A percentile compares a stretch with the other conserved stretches of the same genome.
phyloP scores from a whole-genome alignment of 1,284 basidiomycete genomes.

The Somion occarium region DNA sequence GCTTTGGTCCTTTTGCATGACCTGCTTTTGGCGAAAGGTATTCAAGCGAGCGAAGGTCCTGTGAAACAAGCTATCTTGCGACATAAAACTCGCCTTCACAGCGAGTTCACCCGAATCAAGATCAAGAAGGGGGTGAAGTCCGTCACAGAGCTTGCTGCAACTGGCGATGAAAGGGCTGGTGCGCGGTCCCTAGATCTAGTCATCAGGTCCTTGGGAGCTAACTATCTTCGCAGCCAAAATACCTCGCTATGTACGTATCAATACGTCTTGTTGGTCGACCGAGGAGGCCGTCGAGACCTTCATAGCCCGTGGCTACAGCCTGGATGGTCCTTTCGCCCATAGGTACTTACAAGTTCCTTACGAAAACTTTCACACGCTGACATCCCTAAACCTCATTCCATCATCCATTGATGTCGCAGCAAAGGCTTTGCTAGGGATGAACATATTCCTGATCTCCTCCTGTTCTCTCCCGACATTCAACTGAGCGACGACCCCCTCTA shows the following conservation, averaged over 20 bases:
- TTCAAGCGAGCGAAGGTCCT: conserved; percentile 85
- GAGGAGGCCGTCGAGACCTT: conserved; percentile 56
- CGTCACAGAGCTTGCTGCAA: conserved; percentile 62
- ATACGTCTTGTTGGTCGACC: conserved; percentile 65
- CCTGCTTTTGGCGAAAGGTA: conserved; percentile 72
- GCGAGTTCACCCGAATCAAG: conserved; percentile 83
- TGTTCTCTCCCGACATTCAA: conserved; percentile 63
- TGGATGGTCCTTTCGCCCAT: conserved; percentile 47
- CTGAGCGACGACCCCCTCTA: conserved; percentile 66
- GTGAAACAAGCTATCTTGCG: conserved; percentile 79
- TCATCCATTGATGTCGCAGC: conserved; percentile 26
- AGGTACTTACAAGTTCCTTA: conserved; percentile 30
- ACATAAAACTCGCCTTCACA: conserved; percentile 84
- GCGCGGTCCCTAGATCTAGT: conserved; percentile 16
- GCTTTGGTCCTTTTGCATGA: conserved; percentile 86
- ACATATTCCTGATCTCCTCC: conserved; percentile 78
- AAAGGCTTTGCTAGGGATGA: conserved; percentile 66
- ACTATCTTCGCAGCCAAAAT: too few relatives aligned
- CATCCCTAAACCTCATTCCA: not conserved
- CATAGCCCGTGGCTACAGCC: conserved; percentile 46
- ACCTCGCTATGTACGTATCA: conserved; percentile 84
- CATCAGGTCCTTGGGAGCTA: too few relatives aligned
- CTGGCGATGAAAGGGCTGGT: conserved; percentile 61
- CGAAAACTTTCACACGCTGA: too few relatives aligned
- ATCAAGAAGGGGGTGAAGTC: conserved; percentile 69